phyloP scores from a whole-genome alignment of 768 basidiomycete species.

The Lactifluus echinatus region DNA sequence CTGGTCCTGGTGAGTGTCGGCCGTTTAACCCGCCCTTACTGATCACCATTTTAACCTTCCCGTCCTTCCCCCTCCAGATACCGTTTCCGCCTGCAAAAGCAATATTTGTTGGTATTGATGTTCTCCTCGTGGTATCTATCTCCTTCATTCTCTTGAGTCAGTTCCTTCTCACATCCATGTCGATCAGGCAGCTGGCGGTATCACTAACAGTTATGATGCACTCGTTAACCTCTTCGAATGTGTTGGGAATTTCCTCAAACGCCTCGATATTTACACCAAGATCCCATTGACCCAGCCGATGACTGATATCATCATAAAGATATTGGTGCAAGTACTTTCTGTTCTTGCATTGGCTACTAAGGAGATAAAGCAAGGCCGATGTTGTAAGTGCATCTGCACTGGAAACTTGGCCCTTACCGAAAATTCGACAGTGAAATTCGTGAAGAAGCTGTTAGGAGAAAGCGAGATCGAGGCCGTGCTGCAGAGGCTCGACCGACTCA shows the following conservation, averaged over 20 bases:
- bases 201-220: too few species aligned
- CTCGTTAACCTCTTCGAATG: too few species aligned
- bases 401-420: too few species aligned
- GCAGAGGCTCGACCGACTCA: conserved; percentile 1
- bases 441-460: not conserved
- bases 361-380: not conserved
- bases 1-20: not conserved
- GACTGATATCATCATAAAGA: too few species aligned
- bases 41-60: too few species aligned
- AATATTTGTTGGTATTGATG: not conserved
- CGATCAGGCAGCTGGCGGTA: too few species aligned
- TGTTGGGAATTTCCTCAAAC: too few species aligned
- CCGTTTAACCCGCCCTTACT: too few species aligned
- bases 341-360: too few species aligned
- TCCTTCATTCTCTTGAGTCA: not conserved
- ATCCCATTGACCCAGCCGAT: too few species aligned
- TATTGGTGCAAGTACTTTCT: too few species aligned
- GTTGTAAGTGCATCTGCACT: not conserved
- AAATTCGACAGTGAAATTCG: not conserved
- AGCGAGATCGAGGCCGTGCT: not conserved
- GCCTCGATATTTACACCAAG: too few species aligned
- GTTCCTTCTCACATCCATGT: not conserved
- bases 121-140: not conserved
- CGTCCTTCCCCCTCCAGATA: not conserved
- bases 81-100: not conserved